These are phyloP conservation scores for Metarhizium robertsii DNA, from an alignment of 2,329 filamentous ascomycete genomes.

Conservation along the genomic window DNA sequence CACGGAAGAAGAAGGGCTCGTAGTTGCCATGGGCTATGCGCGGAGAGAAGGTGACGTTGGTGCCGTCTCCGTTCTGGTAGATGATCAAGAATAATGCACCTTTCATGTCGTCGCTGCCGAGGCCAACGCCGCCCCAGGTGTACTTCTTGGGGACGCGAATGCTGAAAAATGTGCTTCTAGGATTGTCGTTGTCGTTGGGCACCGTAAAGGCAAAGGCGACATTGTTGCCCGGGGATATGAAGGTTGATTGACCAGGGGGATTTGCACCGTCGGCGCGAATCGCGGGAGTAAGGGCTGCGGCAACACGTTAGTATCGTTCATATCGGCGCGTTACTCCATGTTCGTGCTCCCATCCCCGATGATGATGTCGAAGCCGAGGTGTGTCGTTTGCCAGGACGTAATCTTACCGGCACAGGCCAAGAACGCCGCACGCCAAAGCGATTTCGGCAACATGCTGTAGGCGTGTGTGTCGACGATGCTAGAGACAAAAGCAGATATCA, in stretches of 20 bases:
- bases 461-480: not conserved
- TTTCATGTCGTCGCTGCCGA: slow-evolving; percentile 42
- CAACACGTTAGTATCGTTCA: not conserved
- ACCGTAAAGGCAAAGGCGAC: slow-evolving; percentile 42
- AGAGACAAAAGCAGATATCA: not conserved
- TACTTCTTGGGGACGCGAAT: slow-evolving; percentile 34
- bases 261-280: slow-evolving; percentile 19
- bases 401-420: slow-evolving; percentile 17
- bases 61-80: slow-evolving; percentile 37
- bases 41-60: slow-evolving; percentile 47
- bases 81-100: slow-evolving; percentile 44
- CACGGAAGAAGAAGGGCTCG: slow-evolving; percentile 39
- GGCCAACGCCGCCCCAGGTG: slow-evolving; percentile 46
- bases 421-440: slow-evolving; percentile 17
- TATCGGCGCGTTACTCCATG: not conserved
- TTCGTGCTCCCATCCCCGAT: not conserved
- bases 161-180: slow-evolving; percentile 37
- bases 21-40: slow-evolving; percentile 39
- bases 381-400: not conserved
- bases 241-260: slow-evolving; percentile 28
- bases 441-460: slow-evolving; percentile 18
- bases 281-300: slow-evolving; percentile 14
- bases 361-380: not conserved
- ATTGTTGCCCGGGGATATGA: slow-evolving; percentile 32
- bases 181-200: slow-evolving; percentile 31